Base-by-base conservation (phyloP, 139 green algal genomes). In the Pycnococcus provasolii region DNA sequence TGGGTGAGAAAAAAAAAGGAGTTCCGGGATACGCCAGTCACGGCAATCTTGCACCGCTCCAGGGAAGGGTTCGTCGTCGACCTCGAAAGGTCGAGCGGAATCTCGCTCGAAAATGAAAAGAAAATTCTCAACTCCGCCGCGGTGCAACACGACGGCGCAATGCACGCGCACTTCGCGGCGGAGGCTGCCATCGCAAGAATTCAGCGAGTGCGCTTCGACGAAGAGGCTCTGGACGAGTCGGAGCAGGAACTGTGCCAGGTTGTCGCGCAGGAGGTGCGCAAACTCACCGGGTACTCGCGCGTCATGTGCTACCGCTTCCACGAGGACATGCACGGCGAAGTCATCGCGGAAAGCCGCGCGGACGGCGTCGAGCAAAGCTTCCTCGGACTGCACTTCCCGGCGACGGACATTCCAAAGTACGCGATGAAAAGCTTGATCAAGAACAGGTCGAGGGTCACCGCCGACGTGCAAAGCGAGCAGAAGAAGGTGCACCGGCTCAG, bases 221-320 rank as follows among this genome's bases (percentile, higher is more conserved):
- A 26, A 26, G 26, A 26, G 26, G 26, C 26, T 26, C 26, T 26
- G 26, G 26, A 26, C 26, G 26, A 26, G 26, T 26, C 26, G 26
- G 26, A 26, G 26, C 26, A 26, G 26, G 26, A 26, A 26, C 64
- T 73, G 42, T 76, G 63, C 45, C 40, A 71, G 6, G 47, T 44
- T 2, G 59, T 73, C 0, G 70, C 67, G 54, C 43, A 69, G 43
- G 70, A 77, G 72, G 71, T 80, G 9, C 66, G 68, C 9, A 65
- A 76, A 47, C 42, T 80, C 45, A 79, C 63, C 2, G 74, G 74
- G 1, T 80, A 80, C 50, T 70, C 78, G 44, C 46, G 74, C 2
- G 74, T 80, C 54, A 80, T 80, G 74, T 40, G 67, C 37, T 80
- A 80, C 60, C 74, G 78, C 51, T 80, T 80, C 47, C 71, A 80